Evolutionary conservation across 257 asterid species (phyloP), one percentile per base, ranked within the genome.

Genomic region (Fraxinus excelsior): DNA sequence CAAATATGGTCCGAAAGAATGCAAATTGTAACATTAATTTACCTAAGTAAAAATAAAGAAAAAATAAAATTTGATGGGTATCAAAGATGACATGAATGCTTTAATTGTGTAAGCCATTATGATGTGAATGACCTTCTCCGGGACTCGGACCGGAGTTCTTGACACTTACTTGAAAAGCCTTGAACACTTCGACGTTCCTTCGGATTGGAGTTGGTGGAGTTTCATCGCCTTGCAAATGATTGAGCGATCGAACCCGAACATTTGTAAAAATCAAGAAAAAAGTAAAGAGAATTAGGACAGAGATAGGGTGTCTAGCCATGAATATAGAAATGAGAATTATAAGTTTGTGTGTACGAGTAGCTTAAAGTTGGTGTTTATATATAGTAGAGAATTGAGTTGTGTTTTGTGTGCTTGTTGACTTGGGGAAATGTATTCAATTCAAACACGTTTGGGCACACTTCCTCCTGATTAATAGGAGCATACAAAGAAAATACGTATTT

Each of bases 91-190:
- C 51, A 11, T 42, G 58, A 40, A 5, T 19, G 29, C 25, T 34
- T 67, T 70, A 74, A 70, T 62, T 5, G 62, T 70, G 82, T 3
- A 67, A 82, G 8, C 78, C 80, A 4, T 34, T 37, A n/a, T 0
- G 13, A 26, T n/a, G 0, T 21, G 80, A 74, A 51, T 82, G 85
- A 0, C 82, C 85, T 23, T 64, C 85, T 1, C 85, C 82, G 0
- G 85, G 85, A 10, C 85, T 82, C 2, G 85, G 82, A 46, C 85
- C 85, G 0, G 85, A 78, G 42, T 74, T 74, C 78, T 75, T 53
- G 37, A 78, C 42, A 65, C 23, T 82, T 58, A 29, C 67, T 7
- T 38, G 3, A 49, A 28, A n/a, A 3, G 74, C 7, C 74, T 8
- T 42, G 65, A 46, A 46, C 67, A 70, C 64, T 25, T 62, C 72